Base-by-base conservation (phyloP, 495 filamentous ascomycete species). In the Astrothelium subdiscretum region DNA sequence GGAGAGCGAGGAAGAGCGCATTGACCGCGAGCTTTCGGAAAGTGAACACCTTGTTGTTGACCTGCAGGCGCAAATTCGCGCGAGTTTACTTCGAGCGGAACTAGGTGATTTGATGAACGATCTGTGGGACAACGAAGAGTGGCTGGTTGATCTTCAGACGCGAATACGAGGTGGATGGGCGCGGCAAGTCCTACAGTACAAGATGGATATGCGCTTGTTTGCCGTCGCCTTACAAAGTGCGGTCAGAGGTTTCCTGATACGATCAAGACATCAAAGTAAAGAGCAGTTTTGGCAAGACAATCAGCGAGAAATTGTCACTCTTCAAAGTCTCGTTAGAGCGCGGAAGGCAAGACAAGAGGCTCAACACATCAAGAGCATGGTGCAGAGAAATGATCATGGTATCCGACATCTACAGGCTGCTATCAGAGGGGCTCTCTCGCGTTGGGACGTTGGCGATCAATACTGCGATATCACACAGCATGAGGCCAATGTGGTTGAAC, bases 241-340 rank as follows among this genome's bases (percentile, higher is more conserved):
- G 8, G 85, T 84, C 1, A 83, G 92, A 59, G 95, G 91, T 13
- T 95, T 88, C 67, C 73, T 96, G 38, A 79, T 86, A 31, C 85
- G 95, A 58, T 81, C 79, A 40, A 81, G 80, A 44, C 81, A 85
- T 69, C 74, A 74, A 59, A 75, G 77, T 24, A 82, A 84, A 66
- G 82, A 87, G 71, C 73, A 81, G 38, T 81, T 79, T 74, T 91
- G 88, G 78, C 81, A 86, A 67, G 81, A 82, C 60, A 86, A 85
- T 57, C 86, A 92, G 68, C 69, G 73, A 15, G 82, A 92, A 57
- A 80, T 98, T 40, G 74, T 94, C 31, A 79, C 81, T 60, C 74
- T 98, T n/a, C 94, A 98, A 73, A 94, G 85, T 66, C 76, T 95
- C 31, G 82, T 92, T 61, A 80, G 94, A 68, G 95, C 85, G 2